Conservation (phyloP, 495 filamentous ascomycete genomes). For the Durotheca rogersii region DNA sequence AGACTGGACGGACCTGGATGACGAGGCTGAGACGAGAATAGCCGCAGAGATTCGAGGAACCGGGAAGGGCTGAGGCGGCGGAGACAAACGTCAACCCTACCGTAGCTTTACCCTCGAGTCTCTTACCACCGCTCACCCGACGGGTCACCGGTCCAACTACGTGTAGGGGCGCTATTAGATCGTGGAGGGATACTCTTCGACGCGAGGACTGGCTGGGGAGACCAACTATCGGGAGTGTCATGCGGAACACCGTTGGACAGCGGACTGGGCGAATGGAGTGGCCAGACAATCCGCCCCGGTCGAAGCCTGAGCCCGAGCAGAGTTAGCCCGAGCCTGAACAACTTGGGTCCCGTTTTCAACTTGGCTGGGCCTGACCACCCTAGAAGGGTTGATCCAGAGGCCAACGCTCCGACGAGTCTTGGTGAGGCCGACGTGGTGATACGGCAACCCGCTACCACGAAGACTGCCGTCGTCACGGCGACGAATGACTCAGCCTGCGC, state of each 20-base stretch:
- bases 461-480: slow-evolving; percentile 17
- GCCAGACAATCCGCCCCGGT: slow-evolving; percentile 1
- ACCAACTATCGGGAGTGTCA: neutral
- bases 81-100: too few relatives aligned
- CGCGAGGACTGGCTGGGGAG: slow-evolving; percentile 4
- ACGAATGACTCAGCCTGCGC: slow-evolving; percentile 10
- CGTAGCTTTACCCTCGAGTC: slow-evolving; percentile 13
- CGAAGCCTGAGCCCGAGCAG: slow-evolving; percentile 5
- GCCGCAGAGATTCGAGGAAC: slow-evolving; percentile 1
- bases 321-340: neutral
- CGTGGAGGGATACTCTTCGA: slow-evolving; percentile 1
- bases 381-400: slow-evolving; percentile 5
- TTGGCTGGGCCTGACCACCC: slow-evolving; percentile 12
- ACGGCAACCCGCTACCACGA: slow-evolving; percentile 14
- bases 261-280: slow-evolving; percentile 1
- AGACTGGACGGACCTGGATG: slow-evolving; percentile 4
- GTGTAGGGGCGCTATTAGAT: neutral
- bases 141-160: slow-evolving; percentile 4
- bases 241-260: slow-evolving; percentile 11
- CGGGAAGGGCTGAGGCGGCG: slow-evolving; percentile 11
- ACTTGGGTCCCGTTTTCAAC: neutral
- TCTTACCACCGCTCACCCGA: neutral
- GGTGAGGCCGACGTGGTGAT: too few relatives aligned
- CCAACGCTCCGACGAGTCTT: too few relatives aligned
- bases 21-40: slow-evolving; percentile 24